These are phyloP conservation scores for Globisporangium ultimum DNA, from an alignment of 352 stramenopile genomes.

Conservation along the genomic window DNA sequence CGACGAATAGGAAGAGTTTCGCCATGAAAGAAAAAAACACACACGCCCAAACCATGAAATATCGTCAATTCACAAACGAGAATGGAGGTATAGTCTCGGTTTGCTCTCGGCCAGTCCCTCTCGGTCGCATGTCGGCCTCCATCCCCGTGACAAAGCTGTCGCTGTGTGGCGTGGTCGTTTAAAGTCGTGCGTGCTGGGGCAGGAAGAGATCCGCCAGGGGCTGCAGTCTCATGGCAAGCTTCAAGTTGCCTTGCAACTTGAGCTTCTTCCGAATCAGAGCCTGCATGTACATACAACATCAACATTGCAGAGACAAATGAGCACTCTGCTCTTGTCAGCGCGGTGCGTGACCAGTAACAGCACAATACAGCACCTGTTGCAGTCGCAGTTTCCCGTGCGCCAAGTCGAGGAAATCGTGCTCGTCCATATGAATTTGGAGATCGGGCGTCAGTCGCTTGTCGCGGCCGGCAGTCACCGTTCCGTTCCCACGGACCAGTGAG, in stretches of 20 bases:
- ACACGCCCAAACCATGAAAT: no score
- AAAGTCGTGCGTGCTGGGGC: conserved; percentile 20
- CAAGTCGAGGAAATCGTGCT: conserved; percentile 65
- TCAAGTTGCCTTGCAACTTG: conserved; percentile 61
- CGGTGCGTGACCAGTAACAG: not conserved
- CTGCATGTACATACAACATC: conserved; percentile 5
- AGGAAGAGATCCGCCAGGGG: conserved; percentile 61
- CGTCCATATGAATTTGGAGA: conserved; percentile 60
- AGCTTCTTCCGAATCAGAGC: conserved; percentile 66
- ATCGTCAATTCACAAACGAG: no score
- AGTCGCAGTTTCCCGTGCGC: conserved; percentile 51
- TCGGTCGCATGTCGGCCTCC: no score
- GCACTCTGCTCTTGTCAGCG: not conserved
- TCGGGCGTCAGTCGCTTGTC: conserved; percentile 45
- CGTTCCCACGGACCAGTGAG: conserved; percentile 49
- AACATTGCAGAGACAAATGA: not conserved
- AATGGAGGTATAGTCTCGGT: no score
- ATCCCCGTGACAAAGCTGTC: not conserved
- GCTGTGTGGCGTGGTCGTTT: not conserved
- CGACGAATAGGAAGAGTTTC: no score
- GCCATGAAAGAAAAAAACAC: no score
- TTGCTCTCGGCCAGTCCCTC: no score
- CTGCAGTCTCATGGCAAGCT: conserved; percentile 72
- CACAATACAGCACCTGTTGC: conserved; percentile 34
- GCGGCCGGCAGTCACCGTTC: conserved; percentile 41